A percentile compares a stretch with the other conserved stretches of the same genome.
Conservation (phyloP, 768 basidiomycete genomes). For the Boletus tylopilopsis region DNA sequence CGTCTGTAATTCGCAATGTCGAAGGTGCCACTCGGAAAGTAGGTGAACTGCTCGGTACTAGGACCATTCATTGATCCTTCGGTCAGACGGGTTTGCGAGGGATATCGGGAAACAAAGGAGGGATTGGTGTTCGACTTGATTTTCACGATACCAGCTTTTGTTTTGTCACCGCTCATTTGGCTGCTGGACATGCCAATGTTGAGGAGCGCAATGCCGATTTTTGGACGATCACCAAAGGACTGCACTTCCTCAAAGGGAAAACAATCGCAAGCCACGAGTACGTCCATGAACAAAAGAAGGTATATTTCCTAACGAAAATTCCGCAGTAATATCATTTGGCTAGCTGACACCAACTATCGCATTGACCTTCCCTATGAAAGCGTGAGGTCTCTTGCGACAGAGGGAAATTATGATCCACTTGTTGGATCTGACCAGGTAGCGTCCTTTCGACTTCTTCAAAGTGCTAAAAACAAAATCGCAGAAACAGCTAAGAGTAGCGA, state of each 20-base stretch:
- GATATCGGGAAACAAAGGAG: slow-evolving; percentile 97
- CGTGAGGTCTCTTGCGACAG: slow-evolving; percentile 63
- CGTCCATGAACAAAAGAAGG: slow-evolving; percentile 25
- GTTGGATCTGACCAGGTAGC: slow-evolving; percentile 83
- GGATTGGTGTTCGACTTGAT: slow-evolving; percentile 89
- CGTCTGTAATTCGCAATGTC: slow-evolving; percentile 82
- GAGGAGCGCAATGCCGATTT: slow-evolving; percentile 93
- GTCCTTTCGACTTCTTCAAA: not conserved
- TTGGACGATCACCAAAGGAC: slow-evolving; percentile 73
- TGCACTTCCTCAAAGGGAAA: slow-evolving; percentile 89
- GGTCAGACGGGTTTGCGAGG: slow-evolving; percentile 80
- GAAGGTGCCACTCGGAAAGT: slow-evolving; percentile 93
- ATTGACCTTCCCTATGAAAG: slow-evolving; percentile 82
- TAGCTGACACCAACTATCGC: slow-evolving; percentile 95
- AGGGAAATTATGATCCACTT: slow-evolving; percentile 68
- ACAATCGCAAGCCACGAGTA: slow-evolving; percentile 89
- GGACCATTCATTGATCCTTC: not conserved
- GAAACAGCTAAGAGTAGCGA: slow-evolving; percentile 63
- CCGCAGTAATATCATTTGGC: slow-evolving; percentile 86
- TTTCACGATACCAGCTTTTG: slow-evolving; percentile 91
- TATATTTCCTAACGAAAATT: slow-evolving; percentile 2
- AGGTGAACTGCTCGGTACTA: not conserved
- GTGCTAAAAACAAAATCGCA: not conserved
- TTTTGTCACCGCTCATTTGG: slow-evolving; percentile 93
- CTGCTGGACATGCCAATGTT: slow-evolving; percentile 90